phyloP scores from a whole-genome alignment of 306 rosid species.

The Prunus padus region DNA sequence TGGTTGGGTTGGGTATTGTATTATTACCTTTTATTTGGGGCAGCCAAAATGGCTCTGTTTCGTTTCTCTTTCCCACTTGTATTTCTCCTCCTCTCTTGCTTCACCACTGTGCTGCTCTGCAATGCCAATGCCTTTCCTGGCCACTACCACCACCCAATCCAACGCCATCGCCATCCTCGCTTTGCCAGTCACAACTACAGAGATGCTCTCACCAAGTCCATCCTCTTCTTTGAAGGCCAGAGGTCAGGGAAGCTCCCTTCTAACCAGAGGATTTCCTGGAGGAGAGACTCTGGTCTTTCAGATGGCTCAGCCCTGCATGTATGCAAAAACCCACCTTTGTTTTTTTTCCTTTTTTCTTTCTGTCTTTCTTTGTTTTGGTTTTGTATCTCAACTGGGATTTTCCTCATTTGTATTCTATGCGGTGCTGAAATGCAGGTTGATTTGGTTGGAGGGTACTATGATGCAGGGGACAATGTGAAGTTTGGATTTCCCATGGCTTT shows the following conservation, averaged over 20 bases:
- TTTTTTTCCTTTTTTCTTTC: neutral
- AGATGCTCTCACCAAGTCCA: conserved; percentile 85
- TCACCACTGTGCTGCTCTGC: conserved; percentile 36
- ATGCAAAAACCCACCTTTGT: neutral
- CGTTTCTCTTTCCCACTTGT: conserved; percentile 14
- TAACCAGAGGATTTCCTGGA: conserved; percentile 73
- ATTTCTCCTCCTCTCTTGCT: conserved; percentile 29
- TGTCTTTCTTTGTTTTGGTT: neutral
- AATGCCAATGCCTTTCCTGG: conserved; percentile 38
- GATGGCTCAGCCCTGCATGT: conserved; percentile 79
- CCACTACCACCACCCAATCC: conserved; percentile 30
- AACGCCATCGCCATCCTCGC: conserved; percentile 43
- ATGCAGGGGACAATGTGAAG: conserved; percentile 92
- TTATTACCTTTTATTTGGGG: conserved; percentile 9
- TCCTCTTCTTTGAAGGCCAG: conserved; percentile 83
- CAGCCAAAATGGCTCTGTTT: conserved; percentile 40
- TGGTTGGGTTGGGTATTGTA: conserved; percentile 13
- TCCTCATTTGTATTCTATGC: conserved; percentile 12
- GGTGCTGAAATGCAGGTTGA: conserved; percentile 69
- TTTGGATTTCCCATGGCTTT: conserved; percentile 95
- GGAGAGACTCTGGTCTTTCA: conserved; percentile 69
- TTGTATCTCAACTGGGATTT: conserved; percentile 2
- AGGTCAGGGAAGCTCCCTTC: conserved; percentile 81
- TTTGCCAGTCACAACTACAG: conserved; percentile 65
- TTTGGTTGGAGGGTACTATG: conserved; percentile 96